Conservation (phyloP, 2,329 filamentous ascomycete genomes). For the Phaeoacremonium minimum region DNA sequence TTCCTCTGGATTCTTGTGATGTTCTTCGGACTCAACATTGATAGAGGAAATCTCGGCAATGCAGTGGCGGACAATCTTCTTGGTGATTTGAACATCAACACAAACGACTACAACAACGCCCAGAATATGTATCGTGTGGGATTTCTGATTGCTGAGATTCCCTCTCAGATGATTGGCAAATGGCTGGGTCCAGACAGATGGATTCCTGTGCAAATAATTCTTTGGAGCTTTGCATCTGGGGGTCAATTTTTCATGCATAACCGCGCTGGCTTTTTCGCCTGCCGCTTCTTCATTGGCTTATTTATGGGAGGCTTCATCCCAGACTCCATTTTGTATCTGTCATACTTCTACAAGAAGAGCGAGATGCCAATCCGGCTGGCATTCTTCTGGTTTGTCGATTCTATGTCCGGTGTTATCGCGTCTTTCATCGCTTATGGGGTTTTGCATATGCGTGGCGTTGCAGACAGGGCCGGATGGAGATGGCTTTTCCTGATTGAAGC, state of each 20-base stretch:
- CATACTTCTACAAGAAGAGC: conserved; percentile 26
- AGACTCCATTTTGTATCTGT: conserved; percentile 24
- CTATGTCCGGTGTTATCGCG: conserved; percentile 15
- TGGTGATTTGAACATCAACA: conserved; percentile 20
- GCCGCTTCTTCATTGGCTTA: conserved; percentile 15
- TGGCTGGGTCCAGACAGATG: conserved; percentile 22
- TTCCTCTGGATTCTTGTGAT: conserved; percentile 45
- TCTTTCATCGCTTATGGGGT: conserved; percentile 19
- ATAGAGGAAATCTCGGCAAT: conserved; percentile 33
- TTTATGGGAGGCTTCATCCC: conserved; percentile 26
- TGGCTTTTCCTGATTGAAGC: conserved; percentile 50
- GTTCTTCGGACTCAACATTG: conserved; percentile 46
- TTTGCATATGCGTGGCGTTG: conserved; percentile 16
- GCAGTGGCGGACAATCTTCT: conserved; percentile 21
- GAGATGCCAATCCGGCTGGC: conserved; percentile 31
- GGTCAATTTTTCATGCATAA: conserved; percentile 15
- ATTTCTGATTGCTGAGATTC: conserved; percentile 51
- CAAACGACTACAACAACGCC: conserved; percentile 41
- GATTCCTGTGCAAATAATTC: conserved; percentile 18
- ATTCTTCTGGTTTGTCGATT: conserved; percentile 17
- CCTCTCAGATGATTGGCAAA: conserved; percentile 54
- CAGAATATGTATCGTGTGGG: conserved; percentile 45
- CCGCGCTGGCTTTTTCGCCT: conserved; percentile 13
- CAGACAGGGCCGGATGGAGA: conserved; percentile 19
- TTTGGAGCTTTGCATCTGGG: conserved; percentile 15